Evolutionary conservation across 2,329 filamentous ascomycete species (phyloP).

Genomic region (Nemania sp.): DNA sequence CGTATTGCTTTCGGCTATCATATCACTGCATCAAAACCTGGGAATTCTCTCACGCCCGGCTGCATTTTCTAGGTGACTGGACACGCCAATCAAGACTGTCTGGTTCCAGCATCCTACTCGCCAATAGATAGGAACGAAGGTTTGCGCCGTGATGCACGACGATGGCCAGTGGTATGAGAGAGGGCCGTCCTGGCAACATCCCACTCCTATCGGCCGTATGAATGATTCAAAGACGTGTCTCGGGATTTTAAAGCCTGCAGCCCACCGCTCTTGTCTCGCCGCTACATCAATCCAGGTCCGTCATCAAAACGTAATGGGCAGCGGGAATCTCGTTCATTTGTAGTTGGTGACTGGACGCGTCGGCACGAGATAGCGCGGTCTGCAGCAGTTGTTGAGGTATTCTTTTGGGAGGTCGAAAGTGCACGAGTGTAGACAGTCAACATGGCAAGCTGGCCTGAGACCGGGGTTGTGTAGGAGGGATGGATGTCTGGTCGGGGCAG

Average conservation of each 20-base stretch:
- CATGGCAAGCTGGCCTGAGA: constrained; percentile 1
- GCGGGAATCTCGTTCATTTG: background rate
- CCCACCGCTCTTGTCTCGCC: background rate
- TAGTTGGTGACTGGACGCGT: background rate
- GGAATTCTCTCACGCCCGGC: too few relatives aligned
- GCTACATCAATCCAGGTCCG: background rate
- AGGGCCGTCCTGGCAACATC: background rate
- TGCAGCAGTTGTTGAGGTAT: background rate
- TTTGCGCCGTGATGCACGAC: background rate
- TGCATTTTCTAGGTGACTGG: constrained; percentile 13
- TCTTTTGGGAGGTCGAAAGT: background rate
- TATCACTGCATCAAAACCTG: constrained; percentile 43
- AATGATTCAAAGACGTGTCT: too few relatives aligned
- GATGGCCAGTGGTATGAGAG: background rate
- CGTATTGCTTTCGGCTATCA: constrained; percentile 37
- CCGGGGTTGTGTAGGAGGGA: background rate
- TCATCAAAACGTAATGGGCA: background rate
- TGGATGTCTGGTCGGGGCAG: constrained; percentile 7
- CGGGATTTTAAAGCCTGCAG: too few relatives aligned
- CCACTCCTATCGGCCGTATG: too few relatives aligned
- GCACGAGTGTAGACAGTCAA: background rate
- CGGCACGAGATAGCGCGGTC: background rate
- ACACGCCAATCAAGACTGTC: too few relatives aligned
- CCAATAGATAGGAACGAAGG: background rate
- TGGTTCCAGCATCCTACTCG: too few relatives aligned